Evolutionary conservation across 306 rosid species (phyloP), one percentile per base, ranked within the genome.

Genomic region (Canavalia gladiata): DNA sequence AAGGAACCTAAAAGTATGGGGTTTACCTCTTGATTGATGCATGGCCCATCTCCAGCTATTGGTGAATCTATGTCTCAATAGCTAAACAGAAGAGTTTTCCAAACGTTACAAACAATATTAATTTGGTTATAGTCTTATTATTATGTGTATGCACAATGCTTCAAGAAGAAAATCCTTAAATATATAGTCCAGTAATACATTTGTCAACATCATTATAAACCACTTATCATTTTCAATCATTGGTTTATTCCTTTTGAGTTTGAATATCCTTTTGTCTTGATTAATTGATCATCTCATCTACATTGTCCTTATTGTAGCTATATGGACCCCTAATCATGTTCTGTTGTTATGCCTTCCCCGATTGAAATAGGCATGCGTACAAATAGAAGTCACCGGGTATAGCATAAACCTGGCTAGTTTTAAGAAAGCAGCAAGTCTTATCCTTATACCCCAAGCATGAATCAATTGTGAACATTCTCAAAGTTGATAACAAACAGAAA

Each of bases 31-130:
- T 78, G 59, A 73, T 73, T 72, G 57, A 35, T 57, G 83, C 76
- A 78, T 84, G 59, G 51, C 66, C 81, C 84, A 72, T 84, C 65
- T 64, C 70, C 35, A 30, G 57, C 39, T 12, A 43, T 54, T 3
- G 70, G 81, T 62, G 2, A 70, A 47, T 43, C 55, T 33, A 11
- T 71, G 13, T 46, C 57, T 52, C 55, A 43, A 54, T 31, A 74
- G 4, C 39, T 6, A 75, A 76, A 42, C 34, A 3, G 41, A 55
- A 52, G 33, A 62, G 25, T 9, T 72, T 78, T 74, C 37, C 18
- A 46, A 73, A 74, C 67, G 68, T 50, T 45, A 4, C 52, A 46
- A 18, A 18, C 25, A 18, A 18, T 18, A 43, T 34, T 33, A 37
- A 66, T 63, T 46, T 52, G 28, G 41, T 72, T 25, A 28, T 72